Evolutionary conservation across 1,139 yeast genomes (phyloP).

Genomic region (Yamadazyma sp.): DNA sequence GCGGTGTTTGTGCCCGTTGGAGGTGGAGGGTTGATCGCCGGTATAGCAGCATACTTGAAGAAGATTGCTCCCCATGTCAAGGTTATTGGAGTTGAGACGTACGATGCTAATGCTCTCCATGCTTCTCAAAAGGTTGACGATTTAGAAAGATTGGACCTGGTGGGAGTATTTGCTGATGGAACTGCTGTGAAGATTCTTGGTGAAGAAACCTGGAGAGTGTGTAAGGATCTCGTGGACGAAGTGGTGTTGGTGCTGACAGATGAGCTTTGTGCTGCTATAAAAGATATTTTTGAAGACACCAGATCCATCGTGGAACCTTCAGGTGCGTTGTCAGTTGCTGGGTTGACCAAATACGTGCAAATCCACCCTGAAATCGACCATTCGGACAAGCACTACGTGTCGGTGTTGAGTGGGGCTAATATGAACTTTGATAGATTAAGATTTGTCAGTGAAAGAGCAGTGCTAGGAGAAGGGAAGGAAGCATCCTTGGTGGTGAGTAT

Average conservation of each 20-base stretch:
- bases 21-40: slow-evolving; percentile 95
- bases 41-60: slow-evolving; percentile 85
- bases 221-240: slow-evolving; percentile 80
- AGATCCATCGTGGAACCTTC: slow-evolving; percentile 94
- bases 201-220: slow-evolving; percentile 84
- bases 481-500: slow-evolving; percentile 86
- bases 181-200: slow-evolving; percentile 95
- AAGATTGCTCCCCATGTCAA: slow-evolving; percentile 97
- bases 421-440: slow-evolving; percentile 96
- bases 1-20: slow-evolving; percentile 95
- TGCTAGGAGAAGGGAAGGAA: slow-evolving; percentile 95
- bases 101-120: slow-evolving; percentile 88
- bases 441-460: slow-evolving; percentile 97
- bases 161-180: slow-evolving; percentile 99
- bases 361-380: slow-evolving; percentile 70
- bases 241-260: slow-evolving; percentile 86
- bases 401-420: slow-evolving; percentile 87
- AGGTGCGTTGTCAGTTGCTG: slow-evolving; percentile 96
- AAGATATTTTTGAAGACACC: slow-evolving; percentile 94
- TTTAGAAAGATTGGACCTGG: slow-evolving; percentile 59
- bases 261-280: slow-evolving; percentile 96
- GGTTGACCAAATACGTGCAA: slow-evolving; percentile 77
- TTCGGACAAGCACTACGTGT: slow-evolving; percentile 70
- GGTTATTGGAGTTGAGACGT: slow-evolving; percentile 93
- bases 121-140: slow-evolving; percentile 63